Conservation (phyloP, 352 stramenopile genomes). For the Pythium guiyangense region DNA sequence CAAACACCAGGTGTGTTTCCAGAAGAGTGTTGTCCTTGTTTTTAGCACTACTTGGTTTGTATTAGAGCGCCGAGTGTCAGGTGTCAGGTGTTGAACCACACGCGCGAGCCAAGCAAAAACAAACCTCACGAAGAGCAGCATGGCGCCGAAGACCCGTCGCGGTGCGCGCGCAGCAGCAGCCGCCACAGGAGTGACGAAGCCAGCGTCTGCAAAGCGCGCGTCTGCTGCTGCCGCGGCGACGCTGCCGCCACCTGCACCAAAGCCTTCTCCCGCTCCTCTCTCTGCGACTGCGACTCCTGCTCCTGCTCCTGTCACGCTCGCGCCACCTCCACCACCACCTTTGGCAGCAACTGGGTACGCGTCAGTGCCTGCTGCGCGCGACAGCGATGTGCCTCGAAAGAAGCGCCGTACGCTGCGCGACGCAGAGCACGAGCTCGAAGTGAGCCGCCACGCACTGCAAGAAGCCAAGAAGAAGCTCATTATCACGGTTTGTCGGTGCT, state of each 20-base stretch:
- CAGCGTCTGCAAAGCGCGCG: too few relatives aligned
- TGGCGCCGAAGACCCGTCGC: neutral
- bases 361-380: too few relatives aligned
- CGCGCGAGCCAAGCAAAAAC: neutral
- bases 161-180: neutral
- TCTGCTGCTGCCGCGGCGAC: neutral
- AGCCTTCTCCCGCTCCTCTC: too few relatives aligned
- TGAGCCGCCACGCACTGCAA: constrained; percentile 37
- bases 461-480: constrained; percentile 66
- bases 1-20: too few relatives aligned
- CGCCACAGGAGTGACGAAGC: neutral
- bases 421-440: constrained; percentile 52
- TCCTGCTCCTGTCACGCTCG: neutral
- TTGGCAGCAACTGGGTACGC: too few relatives aligned
- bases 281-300: neutral
- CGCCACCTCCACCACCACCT: too few relatives aligned
- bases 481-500: constrained; percentile 32
- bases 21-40: too few relatives aligned
- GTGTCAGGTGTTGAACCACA: too few relatives aligned
- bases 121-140: neutral
- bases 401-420: constrained; percentile 71
- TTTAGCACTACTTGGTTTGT: too few relatives aligned
- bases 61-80: too few relatives aligned
- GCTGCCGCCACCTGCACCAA: neutral
- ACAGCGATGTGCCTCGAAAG: constrained; percentile 34